Evolutionary conservation across 345 rosid genomes (phyloP), one percentile per base, ranked within the genome.

Genomic region (Gossypium raimondii): DNA sequence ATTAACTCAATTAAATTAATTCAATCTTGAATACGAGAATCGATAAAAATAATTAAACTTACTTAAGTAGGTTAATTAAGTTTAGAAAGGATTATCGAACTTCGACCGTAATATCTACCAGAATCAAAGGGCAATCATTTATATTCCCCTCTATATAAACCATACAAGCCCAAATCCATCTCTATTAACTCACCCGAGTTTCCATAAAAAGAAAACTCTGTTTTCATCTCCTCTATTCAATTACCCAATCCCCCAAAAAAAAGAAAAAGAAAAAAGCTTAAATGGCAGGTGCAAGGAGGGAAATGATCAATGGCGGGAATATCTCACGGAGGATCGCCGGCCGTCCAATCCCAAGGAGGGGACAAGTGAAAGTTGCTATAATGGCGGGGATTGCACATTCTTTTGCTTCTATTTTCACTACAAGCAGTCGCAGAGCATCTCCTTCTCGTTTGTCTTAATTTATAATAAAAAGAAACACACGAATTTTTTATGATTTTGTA

Each of bases 301-400:
- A 29, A 43, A 67, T 74, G 58, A 79, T 69, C 63, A 61, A 45
- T 12, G 66, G 66, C 52, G 75, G 27, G 17, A 7, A 70, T 47
- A 0, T 34, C 24, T 50, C 66, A 0, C 60, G 16, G 41, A 70
- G 67, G 24, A 34, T 52, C 10, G 68, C 58, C 1, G 45, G 82
- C 17, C 87, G 87, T 29, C 70, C 72, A 80, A 86, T 84, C 64
- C 89, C 89, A 0, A 82, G 72, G 78, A 79, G 89, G 70, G 91
- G 89, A 12, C 82, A 82, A 65, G 84, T 83, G 70, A 88, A 79
- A 79, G 25, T 81, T 73, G 86, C 75, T 9, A 83, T 86, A 17
- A 64, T 88, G 48, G 43, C 82, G 75, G 86, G 88, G 11, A 17
- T 88, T 73, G 92, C 84, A 4, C 82, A 83, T 11, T 80, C 89